phyloP scores from a whole-genome alignment of 257 asterid species.

The Solanum corneliomulleri region DNA sequence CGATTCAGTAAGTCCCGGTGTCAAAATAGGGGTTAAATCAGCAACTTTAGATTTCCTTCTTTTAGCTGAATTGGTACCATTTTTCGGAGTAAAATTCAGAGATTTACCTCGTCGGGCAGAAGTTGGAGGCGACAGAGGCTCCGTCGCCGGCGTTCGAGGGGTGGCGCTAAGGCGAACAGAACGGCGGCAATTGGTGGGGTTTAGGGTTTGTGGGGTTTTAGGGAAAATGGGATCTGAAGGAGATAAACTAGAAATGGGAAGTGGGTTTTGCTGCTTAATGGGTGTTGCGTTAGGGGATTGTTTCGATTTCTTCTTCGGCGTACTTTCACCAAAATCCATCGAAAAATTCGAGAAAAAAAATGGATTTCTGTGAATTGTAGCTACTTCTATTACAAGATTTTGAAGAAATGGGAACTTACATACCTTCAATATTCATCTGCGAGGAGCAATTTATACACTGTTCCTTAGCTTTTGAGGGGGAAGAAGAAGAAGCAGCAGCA shows the following conservation, averaged over 20 bases:
- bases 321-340: not conserved
- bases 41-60: not conserved
- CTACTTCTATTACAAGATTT: not conserved
- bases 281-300: conserved; percentile 9
- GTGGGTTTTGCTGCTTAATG: not conserved
- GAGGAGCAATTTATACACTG: not conserved
- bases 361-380: not conserved
- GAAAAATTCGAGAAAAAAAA: not conserved
- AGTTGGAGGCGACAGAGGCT: not conserved
- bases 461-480: not conserved
- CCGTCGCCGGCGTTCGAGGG: not conserved
- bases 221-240: conserved; percentile 27
- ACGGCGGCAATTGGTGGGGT: conserved; percentile 42
- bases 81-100: conserved; percentile 16
- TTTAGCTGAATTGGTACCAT: conserved; percentile 7
- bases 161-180: conserved; percentile 47
- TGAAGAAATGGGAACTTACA: not conserved
- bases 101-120: not conserved
- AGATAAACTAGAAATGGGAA: not conserved
- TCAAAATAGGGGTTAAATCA: conserved; percentile 8
- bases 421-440: not conserved
- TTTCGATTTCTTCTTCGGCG: conserved; percentile 37
- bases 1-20: conserved; percentile 44
- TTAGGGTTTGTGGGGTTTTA: conserved; percentile 30
- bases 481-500: not conserved